Evolutionary conservation across 208 protist genomes (phyloP).

Genomic region (Leishmania amazonensis): DNA sequence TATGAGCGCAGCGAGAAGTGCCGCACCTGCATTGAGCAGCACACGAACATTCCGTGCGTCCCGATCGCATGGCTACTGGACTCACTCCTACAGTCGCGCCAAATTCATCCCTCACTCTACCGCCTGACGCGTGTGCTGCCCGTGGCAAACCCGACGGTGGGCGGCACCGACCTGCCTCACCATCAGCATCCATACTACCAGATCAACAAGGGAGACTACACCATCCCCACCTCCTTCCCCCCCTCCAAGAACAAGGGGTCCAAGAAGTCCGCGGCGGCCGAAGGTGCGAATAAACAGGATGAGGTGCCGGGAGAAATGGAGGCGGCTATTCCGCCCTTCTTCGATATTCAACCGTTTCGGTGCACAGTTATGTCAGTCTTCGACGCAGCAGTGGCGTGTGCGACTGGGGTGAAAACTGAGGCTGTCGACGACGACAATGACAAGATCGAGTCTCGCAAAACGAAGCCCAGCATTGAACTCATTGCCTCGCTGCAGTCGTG

Average conservation of each 20-base stretch:
- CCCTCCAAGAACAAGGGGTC: constrained; percentile 15
- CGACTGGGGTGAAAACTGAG: constrained; percentile 22
- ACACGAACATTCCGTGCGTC: constrained; percentile 56
- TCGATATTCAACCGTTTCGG: constrained; percentile 51
- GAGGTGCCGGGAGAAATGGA: constrained; percentile 25
- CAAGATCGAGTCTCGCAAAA: constrained; percentile 45
- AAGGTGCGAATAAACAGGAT: constrained; percentile 25
- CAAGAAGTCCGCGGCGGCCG: constrained; percentile 14
- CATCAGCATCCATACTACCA: constrained; percentile 88
- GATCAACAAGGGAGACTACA: constrained; percentile 82
- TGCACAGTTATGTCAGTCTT: constrained; percentile 76
- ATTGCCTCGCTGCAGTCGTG: constrained; percentile 56
- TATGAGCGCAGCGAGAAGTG: constrained; percentile 93
- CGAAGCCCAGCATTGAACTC: constrained; percentile 59
- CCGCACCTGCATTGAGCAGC: constrained; percentile 63
- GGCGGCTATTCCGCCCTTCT: constrained; percentile 65
- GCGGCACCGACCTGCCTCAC: constrained; percentile 71
- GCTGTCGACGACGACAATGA: constrained; percentile 51
- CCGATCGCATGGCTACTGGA: constrained; percentile 90
- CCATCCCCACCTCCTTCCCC: constrained; percentile 73
- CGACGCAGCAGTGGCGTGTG: constrained; percentile 53
- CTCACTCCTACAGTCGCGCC: constrained; percentile 86
- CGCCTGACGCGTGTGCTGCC: constrained; percentile 67
- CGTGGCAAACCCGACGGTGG: constrained; percentile 72
- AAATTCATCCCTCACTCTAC: constrained; percentile 80